Evolutionary conservation across 345 rosid species (phyloP).

Genomic region (Salix brachista): DNA sequence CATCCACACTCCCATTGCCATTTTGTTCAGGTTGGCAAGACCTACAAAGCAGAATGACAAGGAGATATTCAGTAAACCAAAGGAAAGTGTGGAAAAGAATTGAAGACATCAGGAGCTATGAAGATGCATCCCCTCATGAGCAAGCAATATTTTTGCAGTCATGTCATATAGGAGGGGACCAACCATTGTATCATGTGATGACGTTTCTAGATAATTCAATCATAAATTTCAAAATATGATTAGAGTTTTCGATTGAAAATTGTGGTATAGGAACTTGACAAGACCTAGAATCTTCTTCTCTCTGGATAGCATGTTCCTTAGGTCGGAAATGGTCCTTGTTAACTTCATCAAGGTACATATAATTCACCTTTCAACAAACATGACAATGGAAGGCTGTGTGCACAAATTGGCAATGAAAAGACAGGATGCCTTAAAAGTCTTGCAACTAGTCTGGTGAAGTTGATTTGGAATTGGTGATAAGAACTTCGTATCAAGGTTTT

Average conservation of each 20-base stretch:
- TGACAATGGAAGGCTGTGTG: neutral
- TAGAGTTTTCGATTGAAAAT: neutral
- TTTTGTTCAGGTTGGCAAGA: constrained; percentile 35
- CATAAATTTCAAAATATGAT: neutral
- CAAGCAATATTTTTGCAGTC: neutral
- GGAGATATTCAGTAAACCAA: constrained; percentile 11
- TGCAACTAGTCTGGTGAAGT: neutral
- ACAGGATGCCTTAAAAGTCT: neutral
- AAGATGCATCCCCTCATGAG: neutral
- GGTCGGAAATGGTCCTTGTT: neutral
- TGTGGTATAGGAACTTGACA: neutral
- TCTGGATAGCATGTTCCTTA: neutral
- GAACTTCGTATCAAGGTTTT: neutral
- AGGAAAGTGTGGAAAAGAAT: neutral
- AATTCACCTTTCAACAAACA: neutral
- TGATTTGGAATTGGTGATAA: neutral
- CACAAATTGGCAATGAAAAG: neutral
- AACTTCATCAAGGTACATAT: neutral
- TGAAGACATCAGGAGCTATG: neutral
- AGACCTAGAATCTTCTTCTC: neutral
- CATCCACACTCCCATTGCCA: constrained; percentile 35
- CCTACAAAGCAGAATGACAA: constrained; percentile 34
- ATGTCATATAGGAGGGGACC: neutral
- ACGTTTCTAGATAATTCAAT: neutral
- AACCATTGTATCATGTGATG: neutral